Evolutionary conservation across 202 grass and related monocot species (phyloP).

Genomic region (Panicum hallii): DNA sequence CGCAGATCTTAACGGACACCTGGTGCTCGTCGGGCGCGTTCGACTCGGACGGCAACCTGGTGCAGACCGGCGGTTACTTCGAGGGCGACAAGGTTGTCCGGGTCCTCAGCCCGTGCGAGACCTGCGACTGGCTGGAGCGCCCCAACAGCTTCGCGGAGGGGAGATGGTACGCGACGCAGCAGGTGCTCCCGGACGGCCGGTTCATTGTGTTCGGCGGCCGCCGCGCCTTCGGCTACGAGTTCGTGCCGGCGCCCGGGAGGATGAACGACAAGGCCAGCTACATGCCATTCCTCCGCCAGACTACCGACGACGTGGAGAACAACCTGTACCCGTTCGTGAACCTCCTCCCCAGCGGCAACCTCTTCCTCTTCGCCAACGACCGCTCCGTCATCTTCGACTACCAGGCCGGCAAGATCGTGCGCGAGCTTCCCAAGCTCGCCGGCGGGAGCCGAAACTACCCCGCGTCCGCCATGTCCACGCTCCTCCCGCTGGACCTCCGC

Average conservation of each 20-base stretch:
- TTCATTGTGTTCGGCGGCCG: conserved; percentile 81
- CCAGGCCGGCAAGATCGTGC: conserved; percentile 48
- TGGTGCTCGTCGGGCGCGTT: conserved; percentile 86
- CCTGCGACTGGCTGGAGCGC: conserved; percentile 76
- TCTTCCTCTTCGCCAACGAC: conserved; percentile 92
- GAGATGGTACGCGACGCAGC: conserved; percentile 85
- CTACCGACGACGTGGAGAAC: conserved; percentile 83
- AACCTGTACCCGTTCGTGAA: conserved; percentile 98
- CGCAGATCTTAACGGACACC: conserved; percentile 48
- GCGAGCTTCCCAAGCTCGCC: conserved; percentile 62
- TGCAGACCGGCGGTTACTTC: conserved; percentile 76
- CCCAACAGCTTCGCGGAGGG: conserved; percentile 54
- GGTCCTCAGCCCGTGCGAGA: conserved; percentile 59
- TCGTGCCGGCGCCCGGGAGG: conserved; percentile 47
- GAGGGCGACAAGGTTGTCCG: conserved; percentile 63
- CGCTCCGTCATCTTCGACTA: conserved; percentile 77
- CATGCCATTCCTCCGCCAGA: conserved; percentile 61
- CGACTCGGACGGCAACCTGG: conserved; percentile 68
- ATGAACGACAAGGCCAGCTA: conserved; percentile 43
- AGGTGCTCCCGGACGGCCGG: conserved; percentile 64
- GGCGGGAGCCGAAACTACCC: conserved; percentile 85
- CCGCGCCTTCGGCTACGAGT: conserved; percentile 77
- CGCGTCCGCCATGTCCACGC: conserved; percentile 70
- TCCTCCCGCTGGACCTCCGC: conserved; percentile 82
- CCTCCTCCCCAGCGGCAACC: conserved; percentile 79